A percentile compares a stretch with the other conserved stretches of the same genome.
Evolutionary conservation across 2,329 filamentous ascomycete species (phyloP).

Genomic region (Davidsoniella eucalypti): DNA sequence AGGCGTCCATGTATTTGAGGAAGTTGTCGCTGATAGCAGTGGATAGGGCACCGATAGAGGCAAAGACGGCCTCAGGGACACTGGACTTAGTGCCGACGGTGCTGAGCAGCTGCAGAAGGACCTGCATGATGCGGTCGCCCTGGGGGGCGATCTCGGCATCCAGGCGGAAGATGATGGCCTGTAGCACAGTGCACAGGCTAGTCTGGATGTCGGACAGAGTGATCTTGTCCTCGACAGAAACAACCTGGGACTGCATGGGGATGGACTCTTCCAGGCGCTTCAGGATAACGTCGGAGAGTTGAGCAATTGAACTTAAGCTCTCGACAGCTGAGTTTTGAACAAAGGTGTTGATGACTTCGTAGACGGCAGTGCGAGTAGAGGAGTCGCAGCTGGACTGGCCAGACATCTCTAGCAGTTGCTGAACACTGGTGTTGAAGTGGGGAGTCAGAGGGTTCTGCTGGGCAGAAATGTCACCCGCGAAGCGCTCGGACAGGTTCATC

Average conservation of each 20-base stretch:
- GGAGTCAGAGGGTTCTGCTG: conserved; percentile 67
- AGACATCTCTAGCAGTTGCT: conserved; percentile 70
- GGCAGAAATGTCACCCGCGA: conserved; percentile 70
- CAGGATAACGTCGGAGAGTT: conserved; percentile 73
- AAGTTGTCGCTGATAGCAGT: conserved; percentile 88
- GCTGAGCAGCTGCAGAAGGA: conserved; percentile 63
- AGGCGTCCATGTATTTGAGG: conserved; percentile 92
- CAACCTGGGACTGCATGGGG: conserved; percentile 77
- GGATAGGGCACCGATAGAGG: conserved; percentile 78
- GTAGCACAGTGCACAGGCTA: conserved; percentile 76
- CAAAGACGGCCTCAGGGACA: conserved; percentile 87
- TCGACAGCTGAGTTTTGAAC: conserved; percentile 81
- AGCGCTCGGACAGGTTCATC: conserved; percentile 95
- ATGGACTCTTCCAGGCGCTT: conserved; percentile 84
- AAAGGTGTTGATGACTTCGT: conserved; percentile 92
- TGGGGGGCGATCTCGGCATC: conserved; percentile 83
- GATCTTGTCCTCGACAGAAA: conserved; percentile 92
- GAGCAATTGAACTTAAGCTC: conserved; percentile 63
- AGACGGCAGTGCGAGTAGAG: conserved; percentile 81
- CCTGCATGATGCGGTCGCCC: conserved; percentile 86
- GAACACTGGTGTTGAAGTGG: conserved; percentile 86
- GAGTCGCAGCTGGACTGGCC: conserved; percentile 71
- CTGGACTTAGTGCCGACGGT: conserved; percentile 72
- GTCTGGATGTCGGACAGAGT: conserved; percentile 97
- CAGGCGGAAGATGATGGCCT: conserved; percentile 79